Conservation (phyloP, 2,329 filamentous ascomycete genomes). For the Geosmithia putterillii region DNA sequence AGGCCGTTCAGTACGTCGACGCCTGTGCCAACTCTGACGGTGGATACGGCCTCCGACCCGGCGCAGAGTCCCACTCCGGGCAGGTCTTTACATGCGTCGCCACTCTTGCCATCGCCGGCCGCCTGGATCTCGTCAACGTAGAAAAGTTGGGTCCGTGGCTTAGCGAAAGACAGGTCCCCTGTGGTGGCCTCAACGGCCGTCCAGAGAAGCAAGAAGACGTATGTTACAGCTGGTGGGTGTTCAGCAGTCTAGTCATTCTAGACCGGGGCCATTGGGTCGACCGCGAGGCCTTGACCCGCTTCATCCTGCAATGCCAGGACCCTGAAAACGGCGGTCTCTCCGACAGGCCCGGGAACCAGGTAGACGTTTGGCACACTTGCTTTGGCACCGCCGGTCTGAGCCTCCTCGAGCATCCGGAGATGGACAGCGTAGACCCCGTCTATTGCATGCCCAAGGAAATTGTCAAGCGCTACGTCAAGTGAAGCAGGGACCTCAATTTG, state of each 20-base stretch:
- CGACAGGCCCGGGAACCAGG: constrained; percentile 85
- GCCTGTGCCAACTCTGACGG: constrained; percentile 90
- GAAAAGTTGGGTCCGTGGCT: constrained; percentile 83
- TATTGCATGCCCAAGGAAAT: constrained; percentile 72
- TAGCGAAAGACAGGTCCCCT: constrained; percentile 79
- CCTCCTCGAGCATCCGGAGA: constrained; percentile 62
- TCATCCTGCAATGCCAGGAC: constrained; percentile 86
- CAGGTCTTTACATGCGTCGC: constrained; percentile 93
- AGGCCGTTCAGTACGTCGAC: constrained; percentile 67
- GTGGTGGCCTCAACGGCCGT: constrained; percentile 82
- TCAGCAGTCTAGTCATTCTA: constrained; percentile 85
- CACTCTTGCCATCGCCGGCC: constrained; percentile 70
- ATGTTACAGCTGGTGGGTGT: constrained; percentile 98
- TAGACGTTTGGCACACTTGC: constrained; percentile 91
- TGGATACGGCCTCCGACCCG: constrained; percentile 79
- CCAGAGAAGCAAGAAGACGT: constrained; percentile 95
- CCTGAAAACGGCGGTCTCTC: constrained; percentile 72
- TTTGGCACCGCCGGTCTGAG: constrained; percentile 86
- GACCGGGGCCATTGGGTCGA: constrained; percentile 88
- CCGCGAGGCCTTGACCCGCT: constrained; percentile 60
- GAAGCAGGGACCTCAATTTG: background rate
- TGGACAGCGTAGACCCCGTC: constrained; percentile 73
- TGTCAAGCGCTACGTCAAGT: constrained; percentile 27
- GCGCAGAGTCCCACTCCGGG: constrained; percentile 86
- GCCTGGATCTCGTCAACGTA: constrained; percentile 69